Percentiles rank a stretch among this genome's conserved stretches.
phyloP scores from a whole-genome alignment of 2,329 filamentous ascomycete genomes.

The Endoconidiophora laricicola region DNA sequence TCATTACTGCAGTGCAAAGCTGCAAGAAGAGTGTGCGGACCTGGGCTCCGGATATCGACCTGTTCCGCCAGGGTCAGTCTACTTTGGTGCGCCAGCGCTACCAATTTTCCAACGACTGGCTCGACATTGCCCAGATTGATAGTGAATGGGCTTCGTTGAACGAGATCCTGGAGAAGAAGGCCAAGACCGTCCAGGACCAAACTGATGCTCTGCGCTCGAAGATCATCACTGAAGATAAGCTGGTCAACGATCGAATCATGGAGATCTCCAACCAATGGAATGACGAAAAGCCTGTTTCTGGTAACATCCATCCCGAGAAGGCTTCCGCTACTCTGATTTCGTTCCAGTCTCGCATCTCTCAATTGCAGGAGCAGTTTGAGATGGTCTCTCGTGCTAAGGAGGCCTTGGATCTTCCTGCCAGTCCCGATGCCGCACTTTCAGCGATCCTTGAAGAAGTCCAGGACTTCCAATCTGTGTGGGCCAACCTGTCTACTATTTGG shows the following conservation, averaged over 20 bases:
- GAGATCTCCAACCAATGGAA: conserved; percentile 83
- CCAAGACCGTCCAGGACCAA: conserved; percentile 90
- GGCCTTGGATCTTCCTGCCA: conserved; percentile 74
- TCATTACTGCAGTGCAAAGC: conserved; percentile 94
- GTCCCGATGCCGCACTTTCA: conserved; percentile 63
- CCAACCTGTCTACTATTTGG: conserved; percentile 90
- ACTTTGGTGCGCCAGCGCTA: conserved; percentile 83
- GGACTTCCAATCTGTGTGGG: conserved; percentile 98
- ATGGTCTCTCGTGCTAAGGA: conserved; percentile 97
- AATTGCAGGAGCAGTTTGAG: conserved; percentile 70
- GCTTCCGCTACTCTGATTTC: conserved; percentile 66
- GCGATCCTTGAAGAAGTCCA: conserved; percentile 87
- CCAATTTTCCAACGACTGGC: conserved; percentile 85
- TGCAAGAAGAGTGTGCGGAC: conserved; percentile 85
- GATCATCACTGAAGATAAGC: conserved; percentile 82
- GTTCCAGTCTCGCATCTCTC: conserved; percentile 74
- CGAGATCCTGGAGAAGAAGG: conserved; percentile 80
- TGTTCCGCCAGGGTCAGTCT: conserved; percentile 89
- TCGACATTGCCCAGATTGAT: conserved; percentile 90
- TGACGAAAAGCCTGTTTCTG: conserved; percentile 91
- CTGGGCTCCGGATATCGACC: conserved; percentile 91
- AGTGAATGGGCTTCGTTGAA: conserved; percentile 90
- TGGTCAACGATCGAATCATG: conserved; percentile 73
- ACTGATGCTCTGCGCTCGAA: conserved; percentile 89
- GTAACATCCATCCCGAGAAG: conserved; percentile 76